These are phyloP conservation scores for Globisporangium cederbergense DNA, from an alignment of 352 stramenopile species.

Conservation along the genomic window DNA sequence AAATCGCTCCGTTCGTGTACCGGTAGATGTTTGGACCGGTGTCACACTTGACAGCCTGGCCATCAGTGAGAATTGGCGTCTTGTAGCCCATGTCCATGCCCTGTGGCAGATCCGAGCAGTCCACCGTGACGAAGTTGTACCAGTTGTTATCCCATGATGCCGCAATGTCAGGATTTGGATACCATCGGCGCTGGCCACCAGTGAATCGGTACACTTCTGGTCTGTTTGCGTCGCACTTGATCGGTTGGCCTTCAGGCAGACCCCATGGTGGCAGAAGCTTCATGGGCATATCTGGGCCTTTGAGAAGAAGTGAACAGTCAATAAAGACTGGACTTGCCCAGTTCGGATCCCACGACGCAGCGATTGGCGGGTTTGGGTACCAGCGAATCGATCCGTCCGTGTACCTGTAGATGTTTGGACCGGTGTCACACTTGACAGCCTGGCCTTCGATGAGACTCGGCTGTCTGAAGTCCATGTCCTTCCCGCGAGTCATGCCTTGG, in stretches of 20 bases:
- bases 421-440: slow-evolving; percentile 2
- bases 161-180: slow-evolving; percentile 21
- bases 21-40: not conserved
- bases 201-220: slow-evolving; percentile 15
- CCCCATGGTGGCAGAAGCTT: slow-evolving; percentile 8
- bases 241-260: slow-evolving; percentile 8
- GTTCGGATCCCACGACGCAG: slow-evolving; percentile 11
- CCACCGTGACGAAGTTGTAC: slow-evolving; percentile 6
- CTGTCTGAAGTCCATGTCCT: slow-evolving; percentile 12
- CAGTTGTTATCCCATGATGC: slow-evolving; percentile 24
- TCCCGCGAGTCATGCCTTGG: not conserved
- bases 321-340: slow-evolving; percentile 13
- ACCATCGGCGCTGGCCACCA: slow-evolving; percentile 17
- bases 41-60: slow-evolving; percentile 6
- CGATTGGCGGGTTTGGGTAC: slow-evolving; percentile 9
- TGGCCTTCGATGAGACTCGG: slow-evolving; percentile 9
- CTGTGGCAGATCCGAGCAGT: slow-evolving; percentile 12
- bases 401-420: slow-evolving; percentile 9
- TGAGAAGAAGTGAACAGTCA: slow-evolving; percentile 11
- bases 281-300: slow-evolving; percentile 5
- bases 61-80: too few relatives aligned
- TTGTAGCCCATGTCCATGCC: too few relatives aligned
- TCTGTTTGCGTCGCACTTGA: slow-evolving; percentile 14
- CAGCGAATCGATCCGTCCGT: slow-evolving; percentile 10
- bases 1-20: slow-evolving; percentile 16